Evolutionary conservation across 805 yeast species (phyloP), one percentile per base, ranked within the genome.

Genomic region (Lachancea sp.): DNA sequence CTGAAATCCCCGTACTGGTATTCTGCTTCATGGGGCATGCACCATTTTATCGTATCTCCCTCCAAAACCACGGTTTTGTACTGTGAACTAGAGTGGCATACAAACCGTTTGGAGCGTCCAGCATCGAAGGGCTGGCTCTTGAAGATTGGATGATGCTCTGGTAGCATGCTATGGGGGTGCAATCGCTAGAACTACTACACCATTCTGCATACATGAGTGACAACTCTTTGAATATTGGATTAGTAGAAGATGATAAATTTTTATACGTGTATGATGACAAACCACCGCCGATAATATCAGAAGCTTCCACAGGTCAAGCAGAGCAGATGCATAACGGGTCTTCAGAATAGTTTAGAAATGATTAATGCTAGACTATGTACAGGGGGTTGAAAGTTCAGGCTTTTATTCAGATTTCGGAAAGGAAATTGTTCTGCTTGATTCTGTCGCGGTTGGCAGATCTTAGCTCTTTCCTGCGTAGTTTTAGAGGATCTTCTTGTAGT

Each of bases 361-460:
- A 6, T 11, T 8, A 28, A 32, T 32, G 35, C 35, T 32, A 32
- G 24, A 22, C 21, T 39, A 39, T 39, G 13, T 39, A 34, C 38
- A 39, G 12, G 38, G 32, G 4, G 26, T 20, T 8, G 23, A 5
- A 7, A 21, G 12, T 22, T 16, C 8, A 17, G 25, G 24, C 15
- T 4, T 19, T 11, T 16, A 11, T 26, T 50, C 45, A 65, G 73
- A 77, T 73, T 51, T 75, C 75, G 25, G 79, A 68, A 64, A 83
- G 65, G 65, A 88, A 89, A 71, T 89, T 89, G 59, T 77, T 80
- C 55, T 75, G 74, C 64, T 86, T 88, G 57, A 87, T 85, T 50
- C 69, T 71, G 45, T 73, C 72, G 42, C 85, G 77, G 60, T 84
- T 86, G 41, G 70, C 72, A 53, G 74, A 72, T 56, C 89, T 75